Conservation (phyloP, 2,329 filamentous ascomycete genomes). For the Tolypocladium tropicale region DNA sequence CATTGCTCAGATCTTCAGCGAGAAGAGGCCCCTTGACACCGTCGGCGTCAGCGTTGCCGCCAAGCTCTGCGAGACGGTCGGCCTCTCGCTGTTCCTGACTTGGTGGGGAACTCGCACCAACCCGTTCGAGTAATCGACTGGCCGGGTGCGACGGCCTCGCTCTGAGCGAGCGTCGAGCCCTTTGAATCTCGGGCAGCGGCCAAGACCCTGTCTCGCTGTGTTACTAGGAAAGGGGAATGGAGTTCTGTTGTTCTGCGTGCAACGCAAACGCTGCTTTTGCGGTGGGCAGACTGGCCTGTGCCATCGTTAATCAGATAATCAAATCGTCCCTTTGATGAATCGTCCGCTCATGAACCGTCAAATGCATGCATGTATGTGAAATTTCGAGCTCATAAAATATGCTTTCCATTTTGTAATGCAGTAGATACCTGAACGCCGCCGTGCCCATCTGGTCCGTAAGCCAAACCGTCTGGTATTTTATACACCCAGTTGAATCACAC, state of each 20-base stretch:
- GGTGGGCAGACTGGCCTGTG: neutral
- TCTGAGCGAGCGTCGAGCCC: neutral
- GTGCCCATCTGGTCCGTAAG: conserved; percentile 19
- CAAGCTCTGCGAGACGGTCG: conserved; percentile 86
- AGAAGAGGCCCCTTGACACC: conserved; percentile 87
- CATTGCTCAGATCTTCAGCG: conserved; percentile 74
- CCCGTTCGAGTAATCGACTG: conserved; percentile 64
- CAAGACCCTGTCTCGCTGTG: neutral
- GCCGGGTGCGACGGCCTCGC: neutral
- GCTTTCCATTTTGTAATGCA: conserved; percentile 14
- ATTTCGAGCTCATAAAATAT: neutral
- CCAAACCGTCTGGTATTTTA: conserved; percentile 22
- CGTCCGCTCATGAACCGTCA: neutral
- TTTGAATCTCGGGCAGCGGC: neutral
- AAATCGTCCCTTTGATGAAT: neutral
- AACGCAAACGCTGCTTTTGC: neutral
- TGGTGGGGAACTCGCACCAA: conserved; percentile 97
- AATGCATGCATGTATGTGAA: neutral
- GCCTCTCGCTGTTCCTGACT: conserved; percentile 82
- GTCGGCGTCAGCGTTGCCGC: conserved; percentile 76
- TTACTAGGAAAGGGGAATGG: neutral
- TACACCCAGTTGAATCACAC: conserved; percentile 21
- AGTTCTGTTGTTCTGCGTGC: neutral
- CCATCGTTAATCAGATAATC: neutral
- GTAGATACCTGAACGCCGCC: conserved; percentile 27